Evolutionary conservation across 768 basidiomycete species (phyloP), one percentile per base, ranked within the genome.

Genomic region (Mycena indigotica): DNA sequence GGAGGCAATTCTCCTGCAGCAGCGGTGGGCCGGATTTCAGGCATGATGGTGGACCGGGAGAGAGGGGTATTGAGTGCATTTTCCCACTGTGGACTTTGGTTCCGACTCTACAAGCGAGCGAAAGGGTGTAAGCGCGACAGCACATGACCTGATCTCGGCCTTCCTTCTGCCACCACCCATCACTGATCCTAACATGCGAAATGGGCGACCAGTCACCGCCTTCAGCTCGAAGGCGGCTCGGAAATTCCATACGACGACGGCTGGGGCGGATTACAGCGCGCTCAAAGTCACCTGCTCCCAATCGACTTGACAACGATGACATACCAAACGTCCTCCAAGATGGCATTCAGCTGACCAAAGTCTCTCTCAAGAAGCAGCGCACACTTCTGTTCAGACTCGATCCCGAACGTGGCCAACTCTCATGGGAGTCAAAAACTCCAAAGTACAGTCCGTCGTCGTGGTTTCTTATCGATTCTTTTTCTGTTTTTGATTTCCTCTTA

Each of bases 341-440:
- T 12, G 89, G 89, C 28, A 82, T 82, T 13, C 77, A 79, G 3
- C 89, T 95, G 89, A 82, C 84, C 62, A 95, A 95, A 71, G 83
- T 94, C 40, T 86, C 90, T 6, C 82, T 84, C 26, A 86, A 84
- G 71, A 86, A 85, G 57, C 78, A 86, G 69, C 90, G 87, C 70
- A 79, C 77, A 32, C 79, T 87, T 19, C 56, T 84, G 6, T 88
- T 93, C 70, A 74, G 77, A 60, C 73, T 94, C 16, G 87, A 91
- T 63, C 81, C 87, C 0, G 91, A 93, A 67, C 84, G 84, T 51
- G 91, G 91, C 0, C 80, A 82, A 63, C 85, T 92, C 57, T 67
- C 84, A 15, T 92, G 85, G 80, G 81, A 87, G 65, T 85, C 86
- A 25, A 84, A 79, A 68, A 84, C 83, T 57, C 82, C 86, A 89